These are phyloP conservation scores for Euryodendron excelsum DNA, from an alignment of 148 eudicot species.

Conservation along the genomic window DNA sequence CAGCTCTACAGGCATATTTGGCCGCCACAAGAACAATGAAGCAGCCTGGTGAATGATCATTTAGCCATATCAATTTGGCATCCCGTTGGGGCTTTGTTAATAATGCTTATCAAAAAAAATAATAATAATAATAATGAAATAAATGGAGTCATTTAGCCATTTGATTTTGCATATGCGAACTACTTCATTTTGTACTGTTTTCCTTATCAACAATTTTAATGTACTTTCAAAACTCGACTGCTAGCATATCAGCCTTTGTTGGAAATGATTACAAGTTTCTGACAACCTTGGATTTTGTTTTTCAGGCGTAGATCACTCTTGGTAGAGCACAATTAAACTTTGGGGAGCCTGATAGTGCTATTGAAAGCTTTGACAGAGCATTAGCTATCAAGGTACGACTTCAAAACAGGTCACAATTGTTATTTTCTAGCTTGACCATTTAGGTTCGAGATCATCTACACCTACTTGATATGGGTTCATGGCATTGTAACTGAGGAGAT, in stretches of 20 bases:
- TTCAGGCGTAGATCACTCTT: constrained; percentile 81
- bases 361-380: constrained; percentile 79
- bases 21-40: neutral
- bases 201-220: neutral
- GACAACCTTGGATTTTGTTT: neutral
- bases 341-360: constrained; percentile 85
- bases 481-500: neutral
- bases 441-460: neutral
- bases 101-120: neutral
- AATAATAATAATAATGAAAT: neutral
- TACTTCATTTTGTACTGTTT: neutral
- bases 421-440: neutral
- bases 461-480: neutral
- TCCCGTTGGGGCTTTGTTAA: neutral
- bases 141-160: neutral
- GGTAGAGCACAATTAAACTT: constrained; percentile 87
- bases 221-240: neutral
- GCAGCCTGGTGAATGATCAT: neutral
- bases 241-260: neutral
- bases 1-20: neutral
- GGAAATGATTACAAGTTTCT: neutral
- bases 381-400: constrained; percentile 60
- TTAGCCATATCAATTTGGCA: neutral
- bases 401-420: neutral
- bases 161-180: neutral